Evolutionary conservation across 2,329 filamentous ascomycete genomes (phyloP).

Genomic region (Fusarium sp.): DNA sequence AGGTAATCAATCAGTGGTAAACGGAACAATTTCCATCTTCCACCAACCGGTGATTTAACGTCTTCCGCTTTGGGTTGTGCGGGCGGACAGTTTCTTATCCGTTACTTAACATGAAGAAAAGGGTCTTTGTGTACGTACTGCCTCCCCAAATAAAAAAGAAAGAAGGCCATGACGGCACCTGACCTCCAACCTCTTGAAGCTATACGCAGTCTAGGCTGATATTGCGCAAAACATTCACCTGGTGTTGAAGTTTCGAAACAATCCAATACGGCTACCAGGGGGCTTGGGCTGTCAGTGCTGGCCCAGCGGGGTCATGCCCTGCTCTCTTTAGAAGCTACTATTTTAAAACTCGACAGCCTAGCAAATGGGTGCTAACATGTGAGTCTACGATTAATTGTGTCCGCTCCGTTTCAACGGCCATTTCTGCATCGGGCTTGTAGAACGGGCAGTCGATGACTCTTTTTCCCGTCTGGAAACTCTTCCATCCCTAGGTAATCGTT

Average conservation of each 20-base stretch:
- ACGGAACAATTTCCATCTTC: constrained; percentile 23
- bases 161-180: not conserved
- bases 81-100: constrained; percentile 2
- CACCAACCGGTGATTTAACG: constrained; percentile 24
- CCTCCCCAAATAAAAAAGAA: not conserved
- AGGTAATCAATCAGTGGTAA: constrained; percentile 16
- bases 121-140: not conserved
- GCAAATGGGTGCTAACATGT: not conserved
- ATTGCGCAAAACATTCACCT: not conserved
- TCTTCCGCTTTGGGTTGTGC: constrained; percentile 1
- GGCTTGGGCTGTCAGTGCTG: not conserved
- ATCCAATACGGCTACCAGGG: not conserved
- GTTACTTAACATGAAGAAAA: not conserved
- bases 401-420: constrained; percentile 26
- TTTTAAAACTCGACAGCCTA: constrained; percentile 10
- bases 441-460: not conserved
- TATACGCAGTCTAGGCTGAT: constrained; percentile 2
- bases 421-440: constrained; percentile 24
- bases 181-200: not conserved
- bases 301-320: not conserved
- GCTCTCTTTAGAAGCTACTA: constrained; percentile 4
- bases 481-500: not conserved
- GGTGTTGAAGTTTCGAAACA: constrained; percentile 26
- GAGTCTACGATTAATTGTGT: constrained; percentile 3
- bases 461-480: not conserved